phyloP scores from a whole-genome alignment of 2,329 filamentous ascomycete genomes.

The Coniochaeta hoffmannii region DNA sequence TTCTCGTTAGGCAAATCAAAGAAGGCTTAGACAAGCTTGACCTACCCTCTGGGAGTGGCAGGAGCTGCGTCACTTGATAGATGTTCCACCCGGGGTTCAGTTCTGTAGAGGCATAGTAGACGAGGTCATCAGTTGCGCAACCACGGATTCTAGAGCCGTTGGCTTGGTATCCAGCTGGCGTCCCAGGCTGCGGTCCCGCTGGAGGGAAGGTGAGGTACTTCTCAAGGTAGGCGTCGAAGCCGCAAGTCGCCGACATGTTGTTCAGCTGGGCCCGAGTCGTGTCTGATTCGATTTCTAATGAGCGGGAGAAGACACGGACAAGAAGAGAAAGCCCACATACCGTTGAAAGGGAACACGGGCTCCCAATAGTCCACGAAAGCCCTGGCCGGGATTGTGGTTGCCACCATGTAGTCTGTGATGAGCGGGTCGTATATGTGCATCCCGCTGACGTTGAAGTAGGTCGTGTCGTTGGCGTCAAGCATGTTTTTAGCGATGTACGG shows the following conservation, averaged over 20 bases:
- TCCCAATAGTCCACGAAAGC: slow-evolving; percentile 51
- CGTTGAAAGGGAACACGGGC: slow-evolving; percentile 52
- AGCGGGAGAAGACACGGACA: no score
- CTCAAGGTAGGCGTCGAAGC: slow-evolving; percentile 50
- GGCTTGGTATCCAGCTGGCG: slow-evolving; percentile 32
- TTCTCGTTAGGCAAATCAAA: slow-evolving; percentile 31
- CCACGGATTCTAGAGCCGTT: slow-evolving; percentile 19
- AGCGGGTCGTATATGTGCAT: slow-evolving; percentile 62
- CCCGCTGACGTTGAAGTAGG: slow-evolving; percentile 57
- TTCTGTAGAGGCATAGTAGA: slow-evolving; percentile 41
- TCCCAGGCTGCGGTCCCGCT: slow-evolving; percentile 44
- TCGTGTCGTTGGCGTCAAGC: slow-evolving; percentile 54
- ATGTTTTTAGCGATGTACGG: slow-evolving; percentile 65
- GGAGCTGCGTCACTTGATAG: slow-evolving; percentile 57
- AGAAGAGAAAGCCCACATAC: no score
- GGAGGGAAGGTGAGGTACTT: slow-evolving; percentile 61
- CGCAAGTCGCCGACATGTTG: slow-evolving; percentile 31
- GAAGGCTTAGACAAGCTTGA: no score
- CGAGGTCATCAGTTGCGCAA: slow-evolving; percentile 44
- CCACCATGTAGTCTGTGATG: slow-evolving; percentile 34
- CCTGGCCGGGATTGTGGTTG: slow-evolving; percentile 38
- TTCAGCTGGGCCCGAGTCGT: slow-evolving; percentile 13
- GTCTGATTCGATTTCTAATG: no score
- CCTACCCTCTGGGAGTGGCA: slow-evolving; percentile 52
- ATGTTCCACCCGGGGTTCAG: slow-evolving; percentile 72